Conservation (phyloP, 208 protist species). For the Wallacemonas sp. region DNA sequence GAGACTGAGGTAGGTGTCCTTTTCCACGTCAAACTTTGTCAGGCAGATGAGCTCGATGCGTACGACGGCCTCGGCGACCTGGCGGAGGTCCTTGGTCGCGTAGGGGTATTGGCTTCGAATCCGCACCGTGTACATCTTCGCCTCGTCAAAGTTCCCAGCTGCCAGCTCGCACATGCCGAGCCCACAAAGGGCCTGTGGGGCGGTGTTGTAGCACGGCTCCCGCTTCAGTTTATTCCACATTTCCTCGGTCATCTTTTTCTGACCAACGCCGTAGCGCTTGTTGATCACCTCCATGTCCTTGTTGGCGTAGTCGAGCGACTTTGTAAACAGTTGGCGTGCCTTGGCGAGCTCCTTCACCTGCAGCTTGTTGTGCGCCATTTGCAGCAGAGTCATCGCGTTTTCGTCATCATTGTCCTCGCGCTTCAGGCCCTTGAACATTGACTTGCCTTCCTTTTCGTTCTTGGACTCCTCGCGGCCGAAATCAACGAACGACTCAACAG, state of each 20-base stretch:
- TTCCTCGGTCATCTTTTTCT: slow-evolving; percentile 76
- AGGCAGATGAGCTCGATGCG: slow-evolving; percentile 82
- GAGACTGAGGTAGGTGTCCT: slow-evolving; percentile 77
- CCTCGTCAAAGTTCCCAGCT: slow-evolving; percentile 44
- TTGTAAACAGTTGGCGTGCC: slow-evolving; percentile 67
- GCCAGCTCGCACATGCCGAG: slow-evolving; percentile 81
- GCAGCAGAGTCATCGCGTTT: slow-evolving; percentile 85
- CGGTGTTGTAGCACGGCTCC: slow-evolving; percentile 81
- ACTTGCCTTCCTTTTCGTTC: slow-evolving; percentile 61
- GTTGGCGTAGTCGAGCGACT: slow-evolving; percentile 54
- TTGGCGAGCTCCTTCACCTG: slow-evolving; percentile 73
- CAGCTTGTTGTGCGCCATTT: slow-evolving; percentile 62
- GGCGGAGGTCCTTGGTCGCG: slow-evolving; percentile 65
- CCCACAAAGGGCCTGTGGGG: slow-evolving; percentile 76
- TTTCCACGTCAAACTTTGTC: slow-evolving; percentile 66
- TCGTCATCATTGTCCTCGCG: slow-evolving; percentile 83
- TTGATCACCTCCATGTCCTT: slow-evolving; percentile 59
- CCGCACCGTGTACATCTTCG: slow-evolving; percentile 35
- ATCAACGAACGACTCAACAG: slow-evolving; percentile 86
- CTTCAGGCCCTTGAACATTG: slow-evolving; percentile 60
- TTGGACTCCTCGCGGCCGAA: slow-evolving; percentile 65
- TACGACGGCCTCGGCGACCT: slow-evolving; percentile 77
- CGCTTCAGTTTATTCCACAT: slow-evolving; percentile 70
- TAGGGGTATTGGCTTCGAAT: slow-evolving; percentile 76
- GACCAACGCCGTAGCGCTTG: slow-evolving; percentile 50